Base-by-base conservation (phyloP, 2,329 filamentous ascomycete genomes). In the Fusarium sp. region DNA sequence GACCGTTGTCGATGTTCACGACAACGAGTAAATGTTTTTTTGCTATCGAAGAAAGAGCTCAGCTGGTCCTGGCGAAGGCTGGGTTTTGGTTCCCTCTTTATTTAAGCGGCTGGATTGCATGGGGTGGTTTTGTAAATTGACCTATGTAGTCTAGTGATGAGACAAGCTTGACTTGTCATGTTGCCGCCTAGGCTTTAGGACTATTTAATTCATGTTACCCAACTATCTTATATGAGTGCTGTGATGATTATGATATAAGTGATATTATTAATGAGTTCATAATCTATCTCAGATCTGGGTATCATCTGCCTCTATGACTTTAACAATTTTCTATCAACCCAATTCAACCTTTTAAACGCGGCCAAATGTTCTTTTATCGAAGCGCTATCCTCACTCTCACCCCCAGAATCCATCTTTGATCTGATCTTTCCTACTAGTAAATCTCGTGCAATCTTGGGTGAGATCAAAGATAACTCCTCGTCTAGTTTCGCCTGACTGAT, bases 1-100 rank as follows among this genome's bases (percentile, higher is more conserved):
- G 78, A 89, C 87, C 0, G 80, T 80, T 3, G 72, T 92, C 77
- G 86, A 90, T 74, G 78, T 90, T 58, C 77, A 86, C 24, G 89
- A 89, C 74, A 88, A 91, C 78, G 86, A 90, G 83, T 91, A 90
- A 65, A 77, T 63, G 56, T 25, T 44, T 27, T 53, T 29, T 46
- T 30, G 15, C 10, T 8, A 44, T 49, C 12, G 10, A 30, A 24
- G 47, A 18, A 27, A 1, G 18, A 32, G n/a, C 30, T 7, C 32
- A 54, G 18, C 14, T 49, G 22, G 18, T 45, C 47, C 2, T 32
- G 38, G 20, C 29, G 38, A 25, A 55, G 8, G 3, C 15, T 40
- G 46, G 22, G 49, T 27, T 56, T 9, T 34, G 22, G 47, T 66
- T 14, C 43, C 34, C 55, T 55, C 9, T 55, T 27, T 25, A 44